Percentiles rank a stretch among this genome's conserved stretches.
Evolutionary conservation across 495 filamentous ascomycete species (phyloP).

Genomic region (Amphirosellinia nigrospora): DNA sequence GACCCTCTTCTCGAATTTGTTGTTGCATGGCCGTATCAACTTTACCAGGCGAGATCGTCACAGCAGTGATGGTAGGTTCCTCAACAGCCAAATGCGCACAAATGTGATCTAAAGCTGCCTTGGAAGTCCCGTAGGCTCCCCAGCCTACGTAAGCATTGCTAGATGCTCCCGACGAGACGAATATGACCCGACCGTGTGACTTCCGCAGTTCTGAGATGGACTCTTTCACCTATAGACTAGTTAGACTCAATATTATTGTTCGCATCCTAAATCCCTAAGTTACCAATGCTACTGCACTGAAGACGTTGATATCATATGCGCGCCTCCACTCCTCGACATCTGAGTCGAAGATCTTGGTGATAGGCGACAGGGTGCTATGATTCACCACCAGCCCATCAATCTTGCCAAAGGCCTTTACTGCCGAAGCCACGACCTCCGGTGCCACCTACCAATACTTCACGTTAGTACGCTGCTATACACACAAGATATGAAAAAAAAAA

Average conservation of each 20-base stretch:
- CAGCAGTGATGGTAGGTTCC: slow-evolving; percentile 74
- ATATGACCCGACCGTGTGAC: slow-evolving; percentile 71
- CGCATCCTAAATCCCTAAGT: slow-evolving; percentile 30
- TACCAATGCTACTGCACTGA: slow-evolving; percentile 80
- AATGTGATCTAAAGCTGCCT: slow-evolving; percentile 89
- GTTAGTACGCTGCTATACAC: background rate
- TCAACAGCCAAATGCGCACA: slow-evolving; percentile 74
- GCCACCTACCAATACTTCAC: slow-evolving; percentile 51
- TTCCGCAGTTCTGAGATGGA: slow-evolving; percentile 74
- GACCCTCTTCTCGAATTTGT: slow-evolving; percentile 75
- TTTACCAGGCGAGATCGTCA: slow-evolving; percentile 80
- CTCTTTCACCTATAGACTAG: slow-evolving; percentile 66
- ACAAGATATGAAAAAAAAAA: no score
- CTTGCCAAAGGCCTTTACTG: slow-evolving; percentile 67
- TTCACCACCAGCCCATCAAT: slow-evolving; percentile 88
- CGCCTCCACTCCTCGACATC: slow-evolving; percentile 73
- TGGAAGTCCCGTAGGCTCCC: slow-evolving; percentile 81
- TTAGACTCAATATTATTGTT: slow-evolving; percentile 19
- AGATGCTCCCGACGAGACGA: slow-evolving; percentile 80
- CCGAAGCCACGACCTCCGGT: slow-evolving; percentile 64
- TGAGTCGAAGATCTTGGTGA: slow-evolving; percentile 70
- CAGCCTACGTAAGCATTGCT: slow-evolving; percentile 71
- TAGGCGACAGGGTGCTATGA: slow-evolving; percentile 80
- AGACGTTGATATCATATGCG: slow-evolving; percentile 83
- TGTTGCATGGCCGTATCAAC: slow-evolving; percentile 95